Percentiles rank a stretch among this genome's conserved stretches.
These are phyloP conservation scores for Mariannaea elegans DNA, from an alignment of 2,329 filamentous ascomycete species.

Conservation along the genomic window DNA sequence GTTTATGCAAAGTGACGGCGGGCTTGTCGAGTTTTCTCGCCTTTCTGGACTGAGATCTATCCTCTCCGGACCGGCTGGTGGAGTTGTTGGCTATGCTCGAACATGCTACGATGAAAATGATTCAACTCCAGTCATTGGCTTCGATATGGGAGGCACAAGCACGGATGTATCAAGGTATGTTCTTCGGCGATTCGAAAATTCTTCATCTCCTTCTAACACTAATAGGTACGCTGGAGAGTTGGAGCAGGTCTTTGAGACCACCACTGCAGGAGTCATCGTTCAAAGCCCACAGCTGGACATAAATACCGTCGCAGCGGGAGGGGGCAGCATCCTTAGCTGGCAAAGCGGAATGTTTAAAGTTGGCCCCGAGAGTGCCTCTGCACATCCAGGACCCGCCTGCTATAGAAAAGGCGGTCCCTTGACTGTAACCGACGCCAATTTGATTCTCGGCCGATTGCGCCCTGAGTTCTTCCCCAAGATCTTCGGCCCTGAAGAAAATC, in stretches of 20 bases:
- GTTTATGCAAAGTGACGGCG: conserved; percentile 91
- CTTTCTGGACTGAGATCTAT: conserved; percentile 88
- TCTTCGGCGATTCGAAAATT: neutral
- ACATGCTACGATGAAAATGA: conserved; percentile 87
- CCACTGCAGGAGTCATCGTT: conserved; percentile 87
- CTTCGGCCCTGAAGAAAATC: conserved; percentile 86
- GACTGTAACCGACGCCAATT: conserved; percentile 89
- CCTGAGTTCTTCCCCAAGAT: conserved; percentile 94
- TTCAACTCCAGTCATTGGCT: conserved; percentile 86
- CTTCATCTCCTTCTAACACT: neutral
- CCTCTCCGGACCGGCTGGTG: conserved; percentile 85
- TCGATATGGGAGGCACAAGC: conserved; percentile 91
- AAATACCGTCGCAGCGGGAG: conserved; percentile 91
- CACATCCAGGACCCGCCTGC: conserved; percentile 87
- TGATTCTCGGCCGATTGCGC: conserved; percentile 82
- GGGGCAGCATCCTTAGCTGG: conserved; percentile 84
- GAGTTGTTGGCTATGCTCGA: conserved; percentile 88
- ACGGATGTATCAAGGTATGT: conserved; percentile 88
- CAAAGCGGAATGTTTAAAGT: conserved; percentile 88
- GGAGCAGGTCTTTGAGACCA: conserved; percentile 93
- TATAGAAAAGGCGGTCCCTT: conserved; percentile 88
- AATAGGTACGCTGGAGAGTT: conserved; percentile 72
- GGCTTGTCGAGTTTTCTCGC: conserved; percentile 74
- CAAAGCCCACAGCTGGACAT: conserved; percentile 92
- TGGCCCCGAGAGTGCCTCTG: conserved; percentile 85